Percentiles rank a stretch among this genome's conserved stretches.
phyloP scores from a whole-genome alignment of 805 yeast genomes.

The Monosporozyma yasuniensis region DNA sequence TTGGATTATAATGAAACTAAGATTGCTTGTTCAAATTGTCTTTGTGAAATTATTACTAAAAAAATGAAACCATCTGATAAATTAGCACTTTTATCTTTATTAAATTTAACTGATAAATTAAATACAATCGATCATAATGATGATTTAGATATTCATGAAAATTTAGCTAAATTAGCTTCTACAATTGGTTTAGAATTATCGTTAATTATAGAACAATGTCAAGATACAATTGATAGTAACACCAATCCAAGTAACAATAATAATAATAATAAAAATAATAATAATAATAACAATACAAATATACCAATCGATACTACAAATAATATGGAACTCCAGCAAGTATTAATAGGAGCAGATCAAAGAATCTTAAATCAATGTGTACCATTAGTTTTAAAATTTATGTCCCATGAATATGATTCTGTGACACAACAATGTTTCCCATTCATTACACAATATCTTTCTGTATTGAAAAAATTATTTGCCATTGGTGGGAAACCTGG shows the following conservation, averaged over 20 bases:
- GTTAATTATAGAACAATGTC: constrained; percentile 51
- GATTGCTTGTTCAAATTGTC: constrained; percentile 44
- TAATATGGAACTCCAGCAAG: constrained; percentile 29
- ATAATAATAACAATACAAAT: background rate
- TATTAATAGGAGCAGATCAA: constrained; percentile 34
- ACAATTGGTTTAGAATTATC: constrained; percentile 69
- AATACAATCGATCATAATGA: constrained; percentile 22
- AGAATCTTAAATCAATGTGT: constrained; percentile 49
- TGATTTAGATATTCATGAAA: constrained; percentile 64
- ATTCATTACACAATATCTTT: constrained; percentile 63
- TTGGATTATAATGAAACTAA: constrained; percentile 43
- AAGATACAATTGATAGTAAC: constrained; percentile 16
- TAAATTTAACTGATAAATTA: constrained; percentile 53
- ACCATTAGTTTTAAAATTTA: constrained; percentile 63
- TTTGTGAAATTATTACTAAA: constrained; percentile 56
- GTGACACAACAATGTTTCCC: constrained; percentile 77
- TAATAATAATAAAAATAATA: background rate
- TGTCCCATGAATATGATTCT: constrained; percentile 82
- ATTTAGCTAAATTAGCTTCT: constrained; percentile 64
- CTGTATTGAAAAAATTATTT: constrained; percentile 52
- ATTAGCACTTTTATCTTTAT: constrained; percentile 49
- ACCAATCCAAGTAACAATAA: background rate
- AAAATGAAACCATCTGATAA: constrained; percentile 72
- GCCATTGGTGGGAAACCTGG: constrained; percentile 34
- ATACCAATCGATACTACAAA: constrained; percentile 10